Base-by-base conservation (phyloP, 2,329 filamentous ascomycete genomes). In the Penicillium aurantiogriseum region DNA sequence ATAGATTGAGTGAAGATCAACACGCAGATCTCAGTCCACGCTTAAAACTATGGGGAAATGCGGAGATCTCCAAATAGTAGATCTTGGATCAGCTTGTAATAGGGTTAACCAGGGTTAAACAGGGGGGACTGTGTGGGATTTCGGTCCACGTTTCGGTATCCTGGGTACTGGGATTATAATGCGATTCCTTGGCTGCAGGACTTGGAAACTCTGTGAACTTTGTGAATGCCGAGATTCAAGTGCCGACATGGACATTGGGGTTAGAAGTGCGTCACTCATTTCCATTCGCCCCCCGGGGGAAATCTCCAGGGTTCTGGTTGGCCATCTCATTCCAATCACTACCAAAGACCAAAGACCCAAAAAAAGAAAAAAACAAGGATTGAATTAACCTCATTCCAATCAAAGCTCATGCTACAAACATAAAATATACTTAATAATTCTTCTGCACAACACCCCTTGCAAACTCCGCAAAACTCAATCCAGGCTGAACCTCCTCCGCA, bases 371-470 rank as follows among this genome's bases (percentile, higher is more conserved):
- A 45, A 31, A 9, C 11, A 15, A 6, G 10, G 19, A 13, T 19
- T 44, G 15, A 25, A 25, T 51, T 27, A 45, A 23, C 19, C 29
- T 44, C 39, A 31, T 31, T 50, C 25, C n/a, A 50, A 29, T 42
- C 15, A 38, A 38, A 38, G 3, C 17, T n/a, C 17, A n/a, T n/a
- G 4, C 35, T 38, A 47, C 2, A 35, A 31, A 29, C 36, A 29
- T 21, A 19, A 10, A 55, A 31, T 15, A 19, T 19, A 15, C 31
- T 58, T 58, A 72, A 60, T 73, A 83, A 71, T 88, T 88, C 74
- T 89, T 75, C 77, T 90, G 87, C 68, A 92, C 89, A 47, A 92
- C 88, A 71, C 91, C 89, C 83, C 90, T 90, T 3, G 88, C 87
- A 72, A 91, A 93, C 21, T 83, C 83, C 45, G 85, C 79, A 76